A percentile compares a stretch with the other conserved stretches of the same genome.
These are phyloP conservation scores for Ophiostoma tasmaniense DNA, from an alignment of 2,329 filamentous ascomycete species.

Conservation along the genomic window DNA sequence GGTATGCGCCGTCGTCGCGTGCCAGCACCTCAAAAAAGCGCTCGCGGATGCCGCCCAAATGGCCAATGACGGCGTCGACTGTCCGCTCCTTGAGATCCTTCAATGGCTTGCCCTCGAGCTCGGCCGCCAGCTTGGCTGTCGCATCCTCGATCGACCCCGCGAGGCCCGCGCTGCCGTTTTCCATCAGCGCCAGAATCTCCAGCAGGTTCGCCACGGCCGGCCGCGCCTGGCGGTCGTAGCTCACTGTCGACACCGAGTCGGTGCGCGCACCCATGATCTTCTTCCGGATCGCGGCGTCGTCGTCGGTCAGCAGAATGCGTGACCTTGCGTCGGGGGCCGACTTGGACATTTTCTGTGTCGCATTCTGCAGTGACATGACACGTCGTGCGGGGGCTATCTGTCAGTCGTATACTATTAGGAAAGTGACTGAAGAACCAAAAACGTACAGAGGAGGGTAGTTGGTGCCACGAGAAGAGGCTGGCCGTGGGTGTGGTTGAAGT, in stretches of 20 bases:
- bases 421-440: background rate
- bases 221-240: conserved; percentile 59
- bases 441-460: conserved; percentile 56
- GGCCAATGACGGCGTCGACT: conserved; percentile 45
- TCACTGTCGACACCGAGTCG: conserved; percentile 58
- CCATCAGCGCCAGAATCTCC: conserved; percentile 65
- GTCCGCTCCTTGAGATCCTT: conserved; percentile 56
- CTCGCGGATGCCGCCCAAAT: conserved; percentile 46
- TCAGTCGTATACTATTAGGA: background rate
- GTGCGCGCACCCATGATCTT: conserved; percentile 72
- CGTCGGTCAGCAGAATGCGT: conserved; percentile 75
- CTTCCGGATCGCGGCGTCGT: conserved; percentile 49
- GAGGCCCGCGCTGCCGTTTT: conserved; percentile 24
- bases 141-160: background rate
- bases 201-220: conserved; percentile 86
- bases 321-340: conserved; percentile 64
- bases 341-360: conserved; percentile 88
- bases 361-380: conserved; percentile 80
- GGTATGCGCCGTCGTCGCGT: conserved; percentile 26
- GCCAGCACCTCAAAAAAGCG: conserved; percentile 46
- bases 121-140: conserved; percentile 17
- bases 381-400: conserved; percentile 63
- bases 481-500: conserved; percentile 70
- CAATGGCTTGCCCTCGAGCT: conserved; percentile 37
- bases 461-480: conserved; percentile 56